Evolutionary conservation across 257 asterid species (phyloP).

Genomic region (Jasminum sambac): DNA sequence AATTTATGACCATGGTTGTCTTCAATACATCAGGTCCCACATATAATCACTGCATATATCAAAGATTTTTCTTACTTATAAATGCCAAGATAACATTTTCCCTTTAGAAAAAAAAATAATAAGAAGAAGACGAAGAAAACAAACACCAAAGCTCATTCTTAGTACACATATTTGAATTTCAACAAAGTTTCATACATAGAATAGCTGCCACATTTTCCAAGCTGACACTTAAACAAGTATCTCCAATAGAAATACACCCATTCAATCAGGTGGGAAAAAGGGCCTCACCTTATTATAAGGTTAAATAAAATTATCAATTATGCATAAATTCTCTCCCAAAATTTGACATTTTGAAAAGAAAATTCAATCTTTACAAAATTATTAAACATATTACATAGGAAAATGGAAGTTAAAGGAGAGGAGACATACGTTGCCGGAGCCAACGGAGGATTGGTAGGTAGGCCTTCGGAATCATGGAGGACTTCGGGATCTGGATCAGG

Average conservation of each 20-base stretch:
- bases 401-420: background rate
- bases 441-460: constrained; percentile 33
- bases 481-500: constrained; percentile 38
- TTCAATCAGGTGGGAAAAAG: background rate
- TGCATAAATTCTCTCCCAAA: constrained; percentile 16
- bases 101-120: background rate
- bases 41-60: background rate
- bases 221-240: background rate
- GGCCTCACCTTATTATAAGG: background rate
- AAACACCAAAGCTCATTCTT: background rate
- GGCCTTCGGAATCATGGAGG: constrained; percentile 16
- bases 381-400: background rate
- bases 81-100: background rate
- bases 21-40: background rate
- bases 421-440: constrained; percentile 55
- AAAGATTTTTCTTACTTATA: background rate
- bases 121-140: no score
- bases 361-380: background rate
- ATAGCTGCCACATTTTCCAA: background rate
- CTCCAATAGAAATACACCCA: background rate
- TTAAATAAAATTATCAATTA: background rate
- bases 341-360: background rate
- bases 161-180: constrained; percentile 1
- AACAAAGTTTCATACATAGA: background rate
- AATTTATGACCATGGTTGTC: background rate